These are phyloP conservation scores for Bryoerythrophyllum caledonicum DNA, from an alignment of 225 moss, liverwort and hornwort species.

Conservation along the genomic window DNA sequence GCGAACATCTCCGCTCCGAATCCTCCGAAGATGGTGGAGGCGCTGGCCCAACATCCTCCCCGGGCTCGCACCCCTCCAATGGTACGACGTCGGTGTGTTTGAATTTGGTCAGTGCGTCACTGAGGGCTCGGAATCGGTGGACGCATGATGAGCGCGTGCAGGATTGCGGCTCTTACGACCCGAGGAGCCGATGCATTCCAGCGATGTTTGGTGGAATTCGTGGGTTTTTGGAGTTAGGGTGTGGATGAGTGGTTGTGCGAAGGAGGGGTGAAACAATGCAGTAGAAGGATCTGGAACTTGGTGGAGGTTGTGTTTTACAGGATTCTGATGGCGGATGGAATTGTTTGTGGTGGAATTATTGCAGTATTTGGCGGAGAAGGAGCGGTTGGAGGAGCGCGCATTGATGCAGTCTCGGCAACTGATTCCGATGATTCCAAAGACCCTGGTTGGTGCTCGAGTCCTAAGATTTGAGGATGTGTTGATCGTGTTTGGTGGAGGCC, in stretches of 20 bases:
- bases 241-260: neutral
- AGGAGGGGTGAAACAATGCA: no score
- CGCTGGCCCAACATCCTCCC: conserved; percentile 82
- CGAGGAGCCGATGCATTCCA: neutral
- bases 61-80: conserved; percentile 93
- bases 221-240: neutral
- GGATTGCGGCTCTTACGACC: neutral
- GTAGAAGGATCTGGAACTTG: neutral
- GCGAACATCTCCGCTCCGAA: conserved; percentile 35
- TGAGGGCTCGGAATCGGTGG: neutral
- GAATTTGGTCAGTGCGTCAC: neutral
- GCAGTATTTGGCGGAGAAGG: conserved; percentile 74
- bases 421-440: conserved; percentile 89
- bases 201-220: neutral
- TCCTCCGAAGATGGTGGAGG: conserved; percentile 78
- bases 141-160: neutral
- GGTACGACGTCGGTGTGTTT: conserved; percentile 48
- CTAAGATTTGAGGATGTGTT: neutral
- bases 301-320: neutral
- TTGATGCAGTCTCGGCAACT: conserved; percentile 79
- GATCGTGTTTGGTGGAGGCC: neutral
- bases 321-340: neutral
- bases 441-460: conserved; percentile 59
- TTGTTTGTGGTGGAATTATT: neutral
- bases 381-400: conserved; percentile 80